Evolutionary conservation across 345 rosid species (phyloP), one percentile per base, ranked within the genome.

Genomic region (Melastoma malabathricum): DNA sequence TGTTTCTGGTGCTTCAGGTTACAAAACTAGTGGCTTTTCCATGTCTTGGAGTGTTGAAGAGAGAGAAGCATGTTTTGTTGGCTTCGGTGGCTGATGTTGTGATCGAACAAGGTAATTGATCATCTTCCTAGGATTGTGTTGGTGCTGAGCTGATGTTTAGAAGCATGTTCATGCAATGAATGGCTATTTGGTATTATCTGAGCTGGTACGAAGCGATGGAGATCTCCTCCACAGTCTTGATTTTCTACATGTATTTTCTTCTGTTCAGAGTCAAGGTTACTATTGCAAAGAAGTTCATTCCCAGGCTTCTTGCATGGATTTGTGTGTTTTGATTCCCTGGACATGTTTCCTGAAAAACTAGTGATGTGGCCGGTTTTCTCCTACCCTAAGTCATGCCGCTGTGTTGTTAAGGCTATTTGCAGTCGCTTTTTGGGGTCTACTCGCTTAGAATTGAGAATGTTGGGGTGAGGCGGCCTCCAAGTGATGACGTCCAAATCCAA

Each of bases 361-460:
- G 25, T 22, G 25, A 22, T 4, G 25, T 22, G 25, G 25, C 25
- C 4, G 25, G 25, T 22, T 34, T 34, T 34, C 41, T 7, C 10
- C 38, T n/a, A 29, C 12, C 12, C 31, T 25, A 39, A 18, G 55
- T 56, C 6, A 39, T 47, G n/a, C 13, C 29, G 48, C 49, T 59
- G 13, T 59, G 13, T 51, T 51, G 19, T 65, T 39, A 18, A 82
- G 90, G 86, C 52, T 82, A 73, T 66, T 55, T 82, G 82, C 86
- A 82, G 68, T 79, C 90, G 50, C 58, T 68, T 50, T 82, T 79
- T 65, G 89, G 89, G 67, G 76, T 82, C 10, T 76, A 69, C 72
- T 82, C 85, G 39, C 62, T 82, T 46, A 72, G 89, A 61, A 79
- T 82, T 58, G 89, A 82, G 74, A 79, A 79, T 60, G 61, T 62